Evolutionary conservation across 148 eudicot genomes (phyloP).

Genomic region (Talinum fruticosum): DNA sequence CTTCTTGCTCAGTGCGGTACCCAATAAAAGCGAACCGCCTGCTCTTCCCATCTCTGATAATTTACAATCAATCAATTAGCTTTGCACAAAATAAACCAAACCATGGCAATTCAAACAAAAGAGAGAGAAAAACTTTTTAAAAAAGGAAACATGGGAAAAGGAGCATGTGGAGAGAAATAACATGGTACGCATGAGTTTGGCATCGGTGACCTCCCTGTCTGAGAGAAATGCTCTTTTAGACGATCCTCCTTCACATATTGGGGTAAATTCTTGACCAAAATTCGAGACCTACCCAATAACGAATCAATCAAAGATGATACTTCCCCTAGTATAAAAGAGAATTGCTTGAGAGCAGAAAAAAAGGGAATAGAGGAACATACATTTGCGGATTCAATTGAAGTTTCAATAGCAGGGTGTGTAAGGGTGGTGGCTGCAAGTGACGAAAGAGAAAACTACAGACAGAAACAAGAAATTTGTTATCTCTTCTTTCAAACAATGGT

Average conservation of each 20-base stretch:
- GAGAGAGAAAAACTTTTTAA: not conserved
- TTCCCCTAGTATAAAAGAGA: not conserved
- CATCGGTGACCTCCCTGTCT: constrained; percentile 96
- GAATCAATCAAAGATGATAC: not conserved
- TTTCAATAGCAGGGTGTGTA: not conserved
- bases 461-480: not conserved
- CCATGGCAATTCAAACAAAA: not conserved
- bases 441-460: not conserved
- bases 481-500: too few relatives aligned
- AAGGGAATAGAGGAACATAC: not conserved
- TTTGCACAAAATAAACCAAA: not conserved
- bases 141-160: not conserved
- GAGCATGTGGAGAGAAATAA: constrained; percentile 9
- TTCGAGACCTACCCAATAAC: constrained; percentile 54
- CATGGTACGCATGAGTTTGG: constrained; percentile 82
- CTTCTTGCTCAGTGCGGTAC: constrained; percentile 70
- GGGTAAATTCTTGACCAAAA: constrained; percentile 81
- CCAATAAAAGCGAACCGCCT: constrained; percentile 92
- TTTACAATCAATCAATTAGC: constrained; percentile 3
- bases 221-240: constrained; percentile 67
- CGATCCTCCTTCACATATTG: constrained; percentile 65
- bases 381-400: not conserved
- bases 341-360: not conserved
- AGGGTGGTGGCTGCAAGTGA: not conserved
- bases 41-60: constrained; percentile 85